Percentiles rank a stretch among this genome's conserved stretches.
phyloP scores from a whole-genome alignment of 495 filamentous ascomycete species.

The Penicillium robsamsonii region DNA sequence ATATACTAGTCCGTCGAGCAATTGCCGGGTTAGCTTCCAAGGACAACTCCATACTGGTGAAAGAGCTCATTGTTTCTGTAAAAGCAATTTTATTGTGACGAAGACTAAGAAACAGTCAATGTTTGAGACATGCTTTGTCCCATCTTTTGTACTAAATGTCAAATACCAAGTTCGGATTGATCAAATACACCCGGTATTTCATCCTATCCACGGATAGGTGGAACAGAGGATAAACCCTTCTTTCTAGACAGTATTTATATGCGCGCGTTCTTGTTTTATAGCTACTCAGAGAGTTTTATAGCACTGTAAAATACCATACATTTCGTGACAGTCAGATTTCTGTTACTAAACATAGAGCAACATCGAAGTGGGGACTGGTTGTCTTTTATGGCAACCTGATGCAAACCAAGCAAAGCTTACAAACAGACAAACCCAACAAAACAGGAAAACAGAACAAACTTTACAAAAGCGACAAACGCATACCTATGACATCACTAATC shows the following conservation, averaged over 20 bases:
- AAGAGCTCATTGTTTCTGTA: background rate
- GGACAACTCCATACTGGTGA: background rate
- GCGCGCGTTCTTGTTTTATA: no score
- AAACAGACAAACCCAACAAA: constrained; percentile 14
- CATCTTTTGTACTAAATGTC: background rate
- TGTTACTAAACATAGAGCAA: background rate
- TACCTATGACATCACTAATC: constrained; percentile 22
- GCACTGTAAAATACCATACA: no score
- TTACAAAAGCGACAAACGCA: constrained; percentile 16
- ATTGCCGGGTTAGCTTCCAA: background rate
- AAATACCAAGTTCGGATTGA: no score
- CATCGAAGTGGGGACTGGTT: no score
- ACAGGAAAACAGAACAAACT: constrained; percentile 7
- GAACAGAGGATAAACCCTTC: no score
- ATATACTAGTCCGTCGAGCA: background rate
- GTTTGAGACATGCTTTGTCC: background rate
- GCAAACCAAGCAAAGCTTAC: background rate
- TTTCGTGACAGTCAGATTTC: no score
- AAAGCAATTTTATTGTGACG: background rate
- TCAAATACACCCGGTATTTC: no score
- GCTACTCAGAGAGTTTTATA: no score
- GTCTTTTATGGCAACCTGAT: background rate
- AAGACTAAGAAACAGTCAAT: background rate
- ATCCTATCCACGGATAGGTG: no score
- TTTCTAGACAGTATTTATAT: no score